Base-by-base conservation (phyloP, 345 rosid species). In the Lenwebbia sp. region DNA sequence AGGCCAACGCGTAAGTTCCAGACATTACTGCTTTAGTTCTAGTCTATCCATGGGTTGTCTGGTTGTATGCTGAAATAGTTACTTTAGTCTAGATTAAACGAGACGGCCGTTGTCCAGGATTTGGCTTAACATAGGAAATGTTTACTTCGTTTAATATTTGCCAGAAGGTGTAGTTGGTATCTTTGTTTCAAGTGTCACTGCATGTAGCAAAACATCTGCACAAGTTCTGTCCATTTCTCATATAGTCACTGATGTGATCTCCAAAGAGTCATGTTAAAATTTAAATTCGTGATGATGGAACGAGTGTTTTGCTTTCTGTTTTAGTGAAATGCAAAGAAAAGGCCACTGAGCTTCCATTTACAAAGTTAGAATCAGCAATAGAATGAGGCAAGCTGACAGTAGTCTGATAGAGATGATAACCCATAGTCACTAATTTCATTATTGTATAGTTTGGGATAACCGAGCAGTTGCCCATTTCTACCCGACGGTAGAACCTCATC, bases 1-100 rank as follows among this genome's bases (percentile, higher is more conserved):
- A 89, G 89, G 0, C 33, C 89, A n/a, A 81, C 93, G 51, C 93
- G 98, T 96, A 88, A 96, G 95, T 91, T 85, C 52, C 49, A 3
- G n/a, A 53, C 11, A 7, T 22, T 50, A 15, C 82, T 85, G 15
- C 53, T 40, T 58, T 84, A 62, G 51, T 41, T 75, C 40, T 55
- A 26, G 13, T 56, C 53, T 82, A n/a, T 54, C 57, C 6, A 37
- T 74, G 4, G 40, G 30, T 13, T 52, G 10, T 19, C 58, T 56
- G 47, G 13, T 30, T 78, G 51, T 84, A 26, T 0, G 25, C 28
- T 55, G 83, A 52, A 33, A 70, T 8, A 70, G 47, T 37, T 37
- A 9, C 47, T 37, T 37, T 70, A 37, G 6, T 19, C 47, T 37
- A 37, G 21, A 37, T 70, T 37, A 33, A 37, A 70, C 5, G 6